Conservation (phyloP, 75 land plant species). For the Cunninghamia lanceolata region DNA sequence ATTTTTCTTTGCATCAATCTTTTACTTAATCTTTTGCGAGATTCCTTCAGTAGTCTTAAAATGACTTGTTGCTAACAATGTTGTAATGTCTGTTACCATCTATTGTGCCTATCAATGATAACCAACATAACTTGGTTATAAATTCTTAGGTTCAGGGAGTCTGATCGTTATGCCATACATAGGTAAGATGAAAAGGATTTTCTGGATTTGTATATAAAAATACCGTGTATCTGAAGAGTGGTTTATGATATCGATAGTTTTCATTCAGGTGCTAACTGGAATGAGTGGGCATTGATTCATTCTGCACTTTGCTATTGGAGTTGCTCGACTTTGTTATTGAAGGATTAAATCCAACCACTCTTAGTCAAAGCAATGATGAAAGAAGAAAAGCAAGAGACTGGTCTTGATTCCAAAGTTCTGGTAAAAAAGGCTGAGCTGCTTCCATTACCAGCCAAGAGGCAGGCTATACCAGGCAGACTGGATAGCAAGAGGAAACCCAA, state of each 20-base stretch:
- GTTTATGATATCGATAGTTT: slow-evolving; percentile 1
- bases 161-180: neutral
- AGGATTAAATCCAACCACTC: neutral
- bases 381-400: slow-evolving; percentile 3
- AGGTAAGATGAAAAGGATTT: neutral
- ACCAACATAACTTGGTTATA: neutral
- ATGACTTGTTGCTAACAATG: neutral
- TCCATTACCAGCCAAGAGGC: neutral
- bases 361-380: slow-evolving; percentile 5
- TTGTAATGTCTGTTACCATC: neutral
- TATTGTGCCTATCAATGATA: neutral
- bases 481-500: slow-evolving; percentile 11
- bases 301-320: neutral
- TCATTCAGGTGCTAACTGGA: slow-evolving; percentile 7
- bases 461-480: neutral
- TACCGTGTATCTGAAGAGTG: neutral
- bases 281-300: neutral
- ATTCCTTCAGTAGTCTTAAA: neutral
- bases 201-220: neutral
- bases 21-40: neutral
- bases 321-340: neutral
- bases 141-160: neutral
- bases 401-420: neutral
- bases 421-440: neutral
- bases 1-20: neutral